phyloP scores from a whole-genome alignment of 75 land plant genomes.

The Cryptomeria japonica region DNA sequence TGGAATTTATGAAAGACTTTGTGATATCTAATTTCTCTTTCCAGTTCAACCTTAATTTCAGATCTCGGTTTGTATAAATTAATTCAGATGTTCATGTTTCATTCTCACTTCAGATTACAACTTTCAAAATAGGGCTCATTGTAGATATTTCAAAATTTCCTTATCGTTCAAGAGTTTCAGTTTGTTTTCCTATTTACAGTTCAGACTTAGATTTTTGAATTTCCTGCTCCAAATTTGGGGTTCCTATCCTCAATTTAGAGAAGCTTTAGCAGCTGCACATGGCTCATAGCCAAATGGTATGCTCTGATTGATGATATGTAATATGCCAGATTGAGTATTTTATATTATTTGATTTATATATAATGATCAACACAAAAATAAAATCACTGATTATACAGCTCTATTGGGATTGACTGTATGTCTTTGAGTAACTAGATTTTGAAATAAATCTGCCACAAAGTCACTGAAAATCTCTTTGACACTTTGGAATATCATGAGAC shows the following conservation, averaged over 20 bases:
- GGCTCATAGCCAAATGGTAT: neutral
- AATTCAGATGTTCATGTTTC: neutral
- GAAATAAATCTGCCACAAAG: too few species aligned
- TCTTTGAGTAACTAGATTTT: too few species aligned
- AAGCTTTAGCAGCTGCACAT: neutral
- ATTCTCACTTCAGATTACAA: neutral
- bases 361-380: too few species aligned
- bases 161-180: neutral
- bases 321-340: neutral
- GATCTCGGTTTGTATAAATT: too few species aligned
- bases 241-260: neutral
- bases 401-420: too few species aligned
- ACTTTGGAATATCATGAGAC: too few species aligned
- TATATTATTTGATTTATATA: too few species aligned
- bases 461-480: too few species aligned
- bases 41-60: neutral
- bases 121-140: neutral
- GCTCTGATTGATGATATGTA: neutral
- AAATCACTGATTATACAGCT: too few species aligned
- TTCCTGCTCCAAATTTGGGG: neutral
- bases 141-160: neutral
- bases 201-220: neutral
- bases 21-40: neutral
- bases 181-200: neutral
- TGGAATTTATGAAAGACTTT: neutral